Percentiles rank a stretch among this genome's conserved stretches.
These are phyloP conservation scores for Mycena latifolia DNA, from an alignment of 768 basidiomycete genomes.

Conservation along the genomic window DNA sequence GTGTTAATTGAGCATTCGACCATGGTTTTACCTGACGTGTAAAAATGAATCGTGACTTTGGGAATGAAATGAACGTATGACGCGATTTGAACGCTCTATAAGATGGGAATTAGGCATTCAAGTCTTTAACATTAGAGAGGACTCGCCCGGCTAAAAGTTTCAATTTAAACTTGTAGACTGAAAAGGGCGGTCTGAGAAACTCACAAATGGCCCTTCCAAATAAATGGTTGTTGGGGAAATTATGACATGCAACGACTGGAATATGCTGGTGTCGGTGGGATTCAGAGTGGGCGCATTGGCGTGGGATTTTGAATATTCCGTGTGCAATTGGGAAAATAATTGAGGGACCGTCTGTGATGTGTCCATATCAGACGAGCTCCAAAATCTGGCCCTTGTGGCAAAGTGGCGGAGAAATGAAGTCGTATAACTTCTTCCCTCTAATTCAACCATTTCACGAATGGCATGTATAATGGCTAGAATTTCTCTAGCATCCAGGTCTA, in stretches of 20 bases:
- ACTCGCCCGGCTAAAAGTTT: slow-evolving; percentile 20
- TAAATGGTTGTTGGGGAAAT: slow-evolving; percentile 68
- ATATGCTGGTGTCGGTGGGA: slow-evolving; percentile 49
- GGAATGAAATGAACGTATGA: slow-evolving; percentile 64
- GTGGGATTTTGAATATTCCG: slow-evolving; percentile 41
- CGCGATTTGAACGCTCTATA: slow-evolving; percentile 72
- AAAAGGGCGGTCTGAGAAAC: background rate
- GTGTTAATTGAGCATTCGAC: background rate
- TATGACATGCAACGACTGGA: slow-evolving; percentile 59
- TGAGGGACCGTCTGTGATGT: slow-evolving; percentile 41
- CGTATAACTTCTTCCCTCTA: slow-evolving; percentile 50
- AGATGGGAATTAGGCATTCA: slow-evolving; percentile 16
- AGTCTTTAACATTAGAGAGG: too few relatives aligned
- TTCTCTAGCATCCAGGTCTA: slow-evolving; percentile 64
- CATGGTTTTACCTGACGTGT: slow-evolving; percentile 56
- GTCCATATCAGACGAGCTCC: slow-evolving; percentile 41
- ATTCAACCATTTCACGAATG: slow-evolving; percentile 45
- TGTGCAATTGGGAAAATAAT: slow-evolving; percentile 45
- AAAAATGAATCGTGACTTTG: slow-evolving; percentile 66
- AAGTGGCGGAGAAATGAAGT: slow-evolving; percentile 58
- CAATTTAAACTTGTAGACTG: background rate
- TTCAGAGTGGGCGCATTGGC: slow-evolving; percentile 39
- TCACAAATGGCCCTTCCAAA: slow-evolving; percentile 61
- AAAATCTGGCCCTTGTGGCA: slow-evolving; percentile 42
- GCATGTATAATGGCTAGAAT: slow-evolving; percentile 55